Percentiles rank a stretch among this genome's conserved stretches.
These are phyloP conservation scores for Calocybe gangraenosa DNA, from an alignment of 768 basidiomycete species.

Conservation along the genomic window DNA sequence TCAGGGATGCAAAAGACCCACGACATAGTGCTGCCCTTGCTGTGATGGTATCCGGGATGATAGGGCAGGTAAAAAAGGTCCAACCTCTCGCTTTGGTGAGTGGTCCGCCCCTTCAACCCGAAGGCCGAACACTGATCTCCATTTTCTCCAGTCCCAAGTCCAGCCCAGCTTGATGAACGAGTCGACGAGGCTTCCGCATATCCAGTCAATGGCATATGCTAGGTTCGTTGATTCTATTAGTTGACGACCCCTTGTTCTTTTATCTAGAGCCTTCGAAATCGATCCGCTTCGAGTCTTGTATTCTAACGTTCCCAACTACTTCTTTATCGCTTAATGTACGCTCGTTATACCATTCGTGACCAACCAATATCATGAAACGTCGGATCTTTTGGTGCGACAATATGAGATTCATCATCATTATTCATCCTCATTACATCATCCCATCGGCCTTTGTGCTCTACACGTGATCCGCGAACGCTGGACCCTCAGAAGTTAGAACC, in stretches of 20 bases:
- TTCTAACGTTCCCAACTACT: no score
- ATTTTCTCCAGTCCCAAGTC: constrained; percentile 39
- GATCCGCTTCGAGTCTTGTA: not conserved
- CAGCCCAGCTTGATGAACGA: constrained; percentile 48
- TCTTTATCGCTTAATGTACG: no score
- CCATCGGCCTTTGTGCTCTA: no score
- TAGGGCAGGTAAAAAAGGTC: constrained; percentile 53
- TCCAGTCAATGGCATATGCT: constrained; percentile 60
- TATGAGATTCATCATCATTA: no score
- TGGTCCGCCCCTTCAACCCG: constrained; percentile 17
- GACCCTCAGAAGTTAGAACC: no score
- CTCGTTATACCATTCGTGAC: no score
- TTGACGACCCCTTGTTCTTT: constrained; percentile 6
- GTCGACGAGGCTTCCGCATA: constrained; percentile 55
- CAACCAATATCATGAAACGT: no score
- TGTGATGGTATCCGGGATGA: constrained; percentile 67
- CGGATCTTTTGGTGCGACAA: no score
- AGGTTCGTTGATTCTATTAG: constrained; percentile 59
- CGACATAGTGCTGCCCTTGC: constrained; percentile 68
- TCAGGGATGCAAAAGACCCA: constrained; percentile 52
- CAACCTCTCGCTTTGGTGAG: constrained; percentile 60
- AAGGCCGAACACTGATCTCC: constrained; percentile 14
- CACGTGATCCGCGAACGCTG: no score
- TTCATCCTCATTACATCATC: no score
- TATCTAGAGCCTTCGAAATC: not conserved